A percentile compares a stretch with the other conserved stretches of the same genome.
Evolutionary conservation across 176 grass and related monocot genomes (phyloP).

Genomic region (Oryza meridionalis): DNA sequence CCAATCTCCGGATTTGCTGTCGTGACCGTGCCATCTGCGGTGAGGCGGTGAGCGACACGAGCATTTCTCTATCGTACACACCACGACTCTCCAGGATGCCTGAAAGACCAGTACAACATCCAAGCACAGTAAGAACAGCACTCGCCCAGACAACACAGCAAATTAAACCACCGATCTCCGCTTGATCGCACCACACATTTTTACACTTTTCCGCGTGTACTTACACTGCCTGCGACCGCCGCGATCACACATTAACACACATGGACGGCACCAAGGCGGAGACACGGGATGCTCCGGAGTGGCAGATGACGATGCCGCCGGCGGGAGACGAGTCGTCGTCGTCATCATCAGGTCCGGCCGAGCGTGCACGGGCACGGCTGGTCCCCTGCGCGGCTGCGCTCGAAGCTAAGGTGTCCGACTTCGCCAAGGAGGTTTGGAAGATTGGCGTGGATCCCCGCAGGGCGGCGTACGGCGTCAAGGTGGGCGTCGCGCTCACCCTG

Average conservation of each 20-base stretch:
- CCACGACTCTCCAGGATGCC: background rate
- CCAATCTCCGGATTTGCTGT: background rate
- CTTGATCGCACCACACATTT: background rate
- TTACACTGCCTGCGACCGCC: too few relatives aligned
- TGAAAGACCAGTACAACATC: background rate
- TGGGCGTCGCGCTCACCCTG: slow-evolving; percentile 58
- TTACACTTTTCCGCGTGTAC: too few relatives aligned
- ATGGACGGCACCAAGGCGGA: slow-evolving; percentile 41
- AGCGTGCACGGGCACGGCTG: slow-evolving; percentile 26
- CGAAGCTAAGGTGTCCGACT: background rate
- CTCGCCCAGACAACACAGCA: background rate
- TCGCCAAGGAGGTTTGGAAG: slow-evolving; percentile 43
- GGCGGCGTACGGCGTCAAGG: slow-evolving; percentile 59
- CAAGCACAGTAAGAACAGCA: background rate
- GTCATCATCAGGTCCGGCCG: background rate
- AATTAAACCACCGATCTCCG: background rate
- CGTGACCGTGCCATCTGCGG: background rate
- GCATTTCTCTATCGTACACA: background rate
- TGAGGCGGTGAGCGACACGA: too few relatives aligned
- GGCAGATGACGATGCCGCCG: slow-evolving; percentile 54
- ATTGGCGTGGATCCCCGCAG: slow-evolving; percentile 58
- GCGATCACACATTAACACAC: background rate
- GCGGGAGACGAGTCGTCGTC: slow-evolving; percentile 32
- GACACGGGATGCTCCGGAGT: slow-evolving; percentile 32
- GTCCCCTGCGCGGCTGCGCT: background rate